A percentile compares a stretch with the other conserved stretches of the same genome.
Conservation (phyloP, 495 filamentous ascomycete genomes). For the Podospora conica region DNA sequence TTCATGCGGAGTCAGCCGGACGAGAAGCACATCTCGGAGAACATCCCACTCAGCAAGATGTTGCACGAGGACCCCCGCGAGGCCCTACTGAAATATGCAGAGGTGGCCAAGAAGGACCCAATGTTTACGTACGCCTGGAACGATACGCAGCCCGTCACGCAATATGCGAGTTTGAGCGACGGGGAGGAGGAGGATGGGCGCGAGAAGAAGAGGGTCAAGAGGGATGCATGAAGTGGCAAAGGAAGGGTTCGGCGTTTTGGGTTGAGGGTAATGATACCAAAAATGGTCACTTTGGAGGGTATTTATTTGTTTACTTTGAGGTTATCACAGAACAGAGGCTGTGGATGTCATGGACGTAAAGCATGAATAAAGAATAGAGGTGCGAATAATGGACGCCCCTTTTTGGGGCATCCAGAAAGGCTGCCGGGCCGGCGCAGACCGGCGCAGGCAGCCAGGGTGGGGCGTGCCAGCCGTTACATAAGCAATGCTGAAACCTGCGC, state of each 20-base stretch:
- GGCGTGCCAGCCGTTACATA: conserved; percentile 15
- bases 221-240: conserved; percentile 12
- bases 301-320: too few species aligned
- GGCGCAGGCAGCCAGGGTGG: neutral
- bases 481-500: conserved; percentile 26
- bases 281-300: neutral
- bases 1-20: conserved; percentile 90
- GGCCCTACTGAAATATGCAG: conserved; percentile 90
- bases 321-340: neutral
- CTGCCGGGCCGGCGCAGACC: neutral
- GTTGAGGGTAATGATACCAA: neutral
- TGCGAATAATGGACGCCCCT: neutral
- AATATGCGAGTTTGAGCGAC: conserved; percentile 89
- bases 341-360: neutral
- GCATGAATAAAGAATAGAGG: neutral
- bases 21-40: conserved; percentile 78
- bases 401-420: neutral
- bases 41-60: conserved; percentile 88
- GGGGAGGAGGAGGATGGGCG: conserved; percentile 68
- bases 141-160: conserved; percentile 84
- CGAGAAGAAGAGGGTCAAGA: conserved; percentile 61
- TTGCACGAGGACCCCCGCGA: conserved; percentile 94
- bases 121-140: conserved; percentile 92
- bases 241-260: neutral
- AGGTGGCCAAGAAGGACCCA: conserved; percentile 87